Conservation (phyloP, 179 eudicot genomes). For the Amaranthus tricolor region DNA sequence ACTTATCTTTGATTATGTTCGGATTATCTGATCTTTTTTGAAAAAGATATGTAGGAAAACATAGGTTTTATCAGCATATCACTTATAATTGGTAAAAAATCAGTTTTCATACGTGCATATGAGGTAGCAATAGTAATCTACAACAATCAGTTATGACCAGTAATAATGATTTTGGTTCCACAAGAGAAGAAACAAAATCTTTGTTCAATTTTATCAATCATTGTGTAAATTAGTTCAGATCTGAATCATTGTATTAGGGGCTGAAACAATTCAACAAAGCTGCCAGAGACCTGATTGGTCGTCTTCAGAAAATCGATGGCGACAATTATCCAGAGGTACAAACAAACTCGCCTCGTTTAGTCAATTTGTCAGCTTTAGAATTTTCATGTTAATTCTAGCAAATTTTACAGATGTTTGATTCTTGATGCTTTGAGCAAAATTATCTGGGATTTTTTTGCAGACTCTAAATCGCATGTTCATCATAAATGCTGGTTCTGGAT, state of each 20-base stretch:
- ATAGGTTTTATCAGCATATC: no score
- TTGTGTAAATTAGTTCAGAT: slow-evolving; percentile 12
- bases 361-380: background rate
- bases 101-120: no score
- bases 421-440: slow-evolving; percentile 7
- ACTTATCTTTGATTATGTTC: background rate
- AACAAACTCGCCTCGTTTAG: background rate
- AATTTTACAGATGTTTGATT: background rate
- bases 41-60: no score
- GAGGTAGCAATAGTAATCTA: no score
- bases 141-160: no score
- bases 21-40: no score
- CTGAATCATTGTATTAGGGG: slow-evolving; percentile 47
- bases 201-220: background rate
- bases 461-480: slow-evolving; percentile 88
- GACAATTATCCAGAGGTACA: slow-evolving; percentile 91
- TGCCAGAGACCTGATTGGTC: slow-evolving; percentile 79
- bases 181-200: background rate
- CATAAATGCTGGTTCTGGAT: slow-evolving; percentile 96
- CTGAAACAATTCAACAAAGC: slow-evolving; percentile 79
- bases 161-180: no score
- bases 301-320: slow-evolving; percentile 78
- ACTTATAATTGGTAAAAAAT: no score
- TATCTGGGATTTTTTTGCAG: slow-evolving; percentile 31
- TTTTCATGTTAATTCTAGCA: background rate